Evolutionary conservation across 2,329 filamentous ascomycete genomes (phyloP), one percentile per base, ranked within the genome.

Genomic region (Parafenestella ontariensis): DNA sequence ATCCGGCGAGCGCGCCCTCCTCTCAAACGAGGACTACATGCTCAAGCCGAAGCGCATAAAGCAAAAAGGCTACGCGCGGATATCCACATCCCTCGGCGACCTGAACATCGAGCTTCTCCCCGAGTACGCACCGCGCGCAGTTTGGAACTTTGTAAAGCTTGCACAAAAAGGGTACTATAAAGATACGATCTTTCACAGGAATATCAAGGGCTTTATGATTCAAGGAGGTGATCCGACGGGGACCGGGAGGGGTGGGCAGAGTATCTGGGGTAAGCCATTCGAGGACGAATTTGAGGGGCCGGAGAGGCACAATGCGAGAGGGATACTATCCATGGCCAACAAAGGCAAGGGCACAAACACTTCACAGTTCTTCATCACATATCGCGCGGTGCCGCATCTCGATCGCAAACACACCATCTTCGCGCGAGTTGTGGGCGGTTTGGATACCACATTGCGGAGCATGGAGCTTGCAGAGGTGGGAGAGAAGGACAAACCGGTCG

Each of bases 291-390:
- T 98, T 59, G 92, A 97, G 15, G 92, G 93, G 0, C 92, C 94
- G 0, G 77, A 92, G 36, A 89, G 88, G n/a, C 95, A 99, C 68
- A 89, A 92, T 69, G 79, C 83, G 0, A 83, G 93, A 24, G 95
- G 95, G 11, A 85, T 93, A 0, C 72, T 96, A 23, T 92, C 89
- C 64, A 99, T 99, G 95, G 95, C 95, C 36, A 99, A 99, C 77
- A 99, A 99, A 74, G 95, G 95, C 54, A 97, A 97, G 72, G 94
- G 97, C 71, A 98, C 94, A 20, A 99, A 99, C 77, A 95, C 91
- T 8, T 91, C 87, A 64, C 95, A 99, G 76, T 99, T 89, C 76
- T 99, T 98, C 81, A 90, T 99, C 71, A 91, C 89, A 0, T 99
- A 99, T 76, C 88, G 91, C 46, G 82, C 90, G 1, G 86, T 89